phyloP scores from a whole-genome alignment of 768 basidiomycete species.

The Guyanaporus albipodus region DNA sequence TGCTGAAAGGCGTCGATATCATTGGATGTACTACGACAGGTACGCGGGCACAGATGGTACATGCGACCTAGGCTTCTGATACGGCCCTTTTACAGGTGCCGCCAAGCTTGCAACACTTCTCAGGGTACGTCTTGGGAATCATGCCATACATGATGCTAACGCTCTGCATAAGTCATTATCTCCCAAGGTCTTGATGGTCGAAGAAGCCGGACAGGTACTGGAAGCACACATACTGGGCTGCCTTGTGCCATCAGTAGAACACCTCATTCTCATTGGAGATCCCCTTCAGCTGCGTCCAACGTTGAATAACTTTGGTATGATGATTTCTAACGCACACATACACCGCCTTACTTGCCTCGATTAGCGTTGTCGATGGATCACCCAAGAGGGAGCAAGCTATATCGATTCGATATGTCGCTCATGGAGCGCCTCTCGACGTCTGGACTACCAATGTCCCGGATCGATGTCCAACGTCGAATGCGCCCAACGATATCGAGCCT shows the following conservation, averaged over 20 bases:
- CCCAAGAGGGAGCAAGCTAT: conserved; percentile 48
- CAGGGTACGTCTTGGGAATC: conserved; percentile 36
- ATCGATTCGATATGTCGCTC: conserved; percentile 66
- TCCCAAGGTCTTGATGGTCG: conserved; percentile 64
- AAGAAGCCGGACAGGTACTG: conserved; percentile 80
- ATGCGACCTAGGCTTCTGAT: background rate
- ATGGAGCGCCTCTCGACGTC: conserved; percentile 67
- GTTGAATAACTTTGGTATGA: conserved; percentile 56
- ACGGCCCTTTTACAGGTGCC: conserved; percentile 45
- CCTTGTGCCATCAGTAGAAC: conserved; percentile 62
- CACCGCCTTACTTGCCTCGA: background rate
- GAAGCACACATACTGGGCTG: conserved; percentile 71
- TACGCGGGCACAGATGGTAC: conserved; percentile 18
- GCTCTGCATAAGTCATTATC: conserved; percentile 42
- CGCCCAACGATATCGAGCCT: conserved; percentile 62
- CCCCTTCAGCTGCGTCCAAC: conserved; percentile 72
- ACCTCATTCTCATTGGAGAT: conserved; percentile 78
- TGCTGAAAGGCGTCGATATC: conserved; percentile 54
- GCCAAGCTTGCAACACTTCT: conserved; percentile 60
- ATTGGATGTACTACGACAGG: conserved; percentile 79
- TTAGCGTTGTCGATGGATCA: conserved; percentile 69
- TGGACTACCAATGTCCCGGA: conserved; percentile 62
- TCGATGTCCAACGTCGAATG: conserved; percentile 75
- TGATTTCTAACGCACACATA: background rate
- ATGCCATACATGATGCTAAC: background rate